Base-by-base conservation (phyloP, 225 moss, liverwort and hornwort genomes). In the Asterella californica region DNA sequence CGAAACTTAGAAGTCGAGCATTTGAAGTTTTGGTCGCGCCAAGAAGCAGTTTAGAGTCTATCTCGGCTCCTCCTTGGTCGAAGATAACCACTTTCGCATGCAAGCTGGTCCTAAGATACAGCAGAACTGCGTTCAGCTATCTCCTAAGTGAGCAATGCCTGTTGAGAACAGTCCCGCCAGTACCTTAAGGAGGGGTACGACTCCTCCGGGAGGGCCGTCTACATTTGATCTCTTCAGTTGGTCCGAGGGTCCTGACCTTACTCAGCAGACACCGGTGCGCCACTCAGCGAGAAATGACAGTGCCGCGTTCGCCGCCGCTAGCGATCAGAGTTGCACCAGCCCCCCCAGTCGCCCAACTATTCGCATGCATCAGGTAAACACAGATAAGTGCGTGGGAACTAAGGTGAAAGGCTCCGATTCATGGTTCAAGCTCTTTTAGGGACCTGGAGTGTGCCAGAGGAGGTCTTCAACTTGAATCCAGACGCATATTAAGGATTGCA, bases 191-290 rank as follows among this genome's bases (percentile, higher is more conserved):
- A 90, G 93, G 82, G 94, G 92, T 71, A 90, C 90, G 74, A 96
- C 91, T 17, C 94, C 96, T 7, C 94, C 97, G 0, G 97, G 97
- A 72, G 97, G 97, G 62, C 83, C 91, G 37, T 94, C 96, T 36
- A 97, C 96, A 0, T 92, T 94, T 59, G 91, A 97, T 83, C 91
- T 97, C 78, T 94, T 90, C 84, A 94, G 93, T 80, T 94, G 97
- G 97, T 87, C 91, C 24, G 92, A 93, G 76, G 87, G 87, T 49
- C 87, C 86, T 11, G 91, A 89, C 65, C 81, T 80, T 8, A 75
- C 88, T 22, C 88, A 80, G 65, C 86, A 72, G n/a, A 85, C 86
- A 30, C 75, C 86, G 32, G 92, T 93, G 77, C 90, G 94, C 68
- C 86, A 84, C 63, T 88, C 85, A 49, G 89, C 83, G 61, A 66